phyloP scores from a whole-genome alignment of 169 alveolate species.

The Babesia microti region DNA sequence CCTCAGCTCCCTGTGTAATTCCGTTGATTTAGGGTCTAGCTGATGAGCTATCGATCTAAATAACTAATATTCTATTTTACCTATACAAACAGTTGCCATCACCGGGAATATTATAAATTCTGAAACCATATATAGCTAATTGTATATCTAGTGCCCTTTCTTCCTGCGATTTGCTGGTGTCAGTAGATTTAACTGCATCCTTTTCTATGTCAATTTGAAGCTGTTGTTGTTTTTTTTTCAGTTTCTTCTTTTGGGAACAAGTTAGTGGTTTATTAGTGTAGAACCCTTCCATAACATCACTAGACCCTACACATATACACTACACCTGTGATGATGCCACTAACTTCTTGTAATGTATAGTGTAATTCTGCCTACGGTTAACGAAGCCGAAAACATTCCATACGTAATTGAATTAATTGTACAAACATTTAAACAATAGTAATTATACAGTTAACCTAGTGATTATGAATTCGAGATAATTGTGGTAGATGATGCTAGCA shows the following conservation, averaged over 20 bases:
- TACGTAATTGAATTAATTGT: constrained; percentile 73
- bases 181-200: constrained; percentile 3
- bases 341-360: too few species aligned
- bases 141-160: constrained; percentile 1
- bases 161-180: constrained; percentile 1
- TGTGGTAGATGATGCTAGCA: constrained; percentile 88
- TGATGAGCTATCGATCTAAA: constrained; percentile 42
- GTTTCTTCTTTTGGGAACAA: constrained; percentile 34
- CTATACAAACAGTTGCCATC: constrained; percentile 48
- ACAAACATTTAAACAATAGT: constrained; percentile 68
- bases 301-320: too few species aligned
- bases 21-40: constrained; percentile 2
- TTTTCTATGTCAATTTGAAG: constrained; percentile 8
- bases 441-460: constrained; percentile 24
- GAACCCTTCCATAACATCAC: too few species aligned
- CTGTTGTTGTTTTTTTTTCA: constrained; percentile 30
- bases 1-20: constrained; percentile 20
- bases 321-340: too few species aligned
- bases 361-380: constrained; percentile 86
- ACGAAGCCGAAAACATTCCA: constrained; percentile 90
- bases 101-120: constrained; percentile 13
- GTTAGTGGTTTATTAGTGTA: constrained; percentile 12
- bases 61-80: not conserved
- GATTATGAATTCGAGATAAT: constrained; percentile 78
- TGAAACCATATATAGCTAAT: constrained; percentile 3